Conservation (phyloP, 345 rosid species). For the rapeseed (Brassica napus) region DNA sequence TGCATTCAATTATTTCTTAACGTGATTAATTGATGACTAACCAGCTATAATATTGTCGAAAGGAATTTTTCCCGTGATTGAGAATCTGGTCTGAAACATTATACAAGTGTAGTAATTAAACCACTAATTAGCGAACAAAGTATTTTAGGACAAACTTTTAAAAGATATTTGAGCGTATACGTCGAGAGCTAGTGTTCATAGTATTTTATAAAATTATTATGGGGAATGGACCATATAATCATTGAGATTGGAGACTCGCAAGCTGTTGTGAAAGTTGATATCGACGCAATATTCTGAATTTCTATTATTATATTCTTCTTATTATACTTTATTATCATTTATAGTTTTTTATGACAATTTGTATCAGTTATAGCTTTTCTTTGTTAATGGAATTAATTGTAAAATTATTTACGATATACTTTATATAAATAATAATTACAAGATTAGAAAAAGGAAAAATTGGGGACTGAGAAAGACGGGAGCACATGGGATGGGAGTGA, state of each 20-base stretch:
- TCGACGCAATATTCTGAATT: slow-evolving; percentile 18
- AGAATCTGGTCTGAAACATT: slow-evolving; percentile 11
- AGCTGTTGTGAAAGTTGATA: slow-evolving; percentile 15
- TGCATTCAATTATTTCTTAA: not conserved
- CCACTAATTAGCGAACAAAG: slow-evolving; percentile 10
- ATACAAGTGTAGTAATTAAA: not conserved
- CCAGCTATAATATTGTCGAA: not conserved
- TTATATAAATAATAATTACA: too few relatives aligned
- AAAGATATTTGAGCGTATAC: not conserved
- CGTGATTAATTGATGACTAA: slow-evolving; percentile 1
- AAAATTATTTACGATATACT: too few relatives aligned
- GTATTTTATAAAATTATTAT: slow-evolving; percentile 3
- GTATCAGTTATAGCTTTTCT: too few relatives aligned
- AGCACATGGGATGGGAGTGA: too few relatives aligned
- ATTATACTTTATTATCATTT: too few relatives aligned
- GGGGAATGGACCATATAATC: slow-evolving; percentile 23
- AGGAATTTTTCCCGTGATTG: slow-evolving; percentile 27
- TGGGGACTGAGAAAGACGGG: too few relatives aligned
- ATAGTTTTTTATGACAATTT: too few relatives aligned
- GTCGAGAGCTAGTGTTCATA: slow-evolving; percentile 21
- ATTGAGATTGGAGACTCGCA: slow-evolving; percentile 24
- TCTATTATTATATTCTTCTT: not conserved
- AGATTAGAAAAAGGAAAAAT: too few relatives aligned
- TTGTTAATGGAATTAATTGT: too few relatives aligned
- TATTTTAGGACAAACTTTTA: not conserved